Percentiles rank a stretch among this genome's conserved stretches.
These are phyloP conservation scores for Penicillium hesseltinei DNA, from an alignment of 2,329 filamentous ascomycete species.

Conservation along the genomic window DNA sequence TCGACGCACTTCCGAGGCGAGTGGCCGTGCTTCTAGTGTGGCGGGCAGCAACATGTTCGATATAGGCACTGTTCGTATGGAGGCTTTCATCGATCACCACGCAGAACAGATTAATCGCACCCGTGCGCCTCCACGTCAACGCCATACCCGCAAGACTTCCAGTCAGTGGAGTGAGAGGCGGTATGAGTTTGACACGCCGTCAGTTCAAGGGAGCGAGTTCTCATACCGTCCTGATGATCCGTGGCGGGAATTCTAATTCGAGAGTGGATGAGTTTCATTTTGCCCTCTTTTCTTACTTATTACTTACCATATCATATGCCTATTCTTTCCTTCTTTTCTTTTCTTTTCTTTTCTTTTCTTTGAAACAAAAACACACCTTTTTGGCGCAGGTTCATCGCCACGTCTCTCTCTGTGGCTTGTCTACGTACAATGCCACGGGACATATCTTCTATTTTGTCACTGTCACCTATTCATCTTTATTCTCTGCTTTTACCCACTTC, in stretches of 20 bases:
- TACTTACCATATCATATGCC: constrained; percentile 1
- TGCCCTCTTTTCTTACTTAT: neutral
- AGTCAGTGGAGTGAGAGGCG: constrained; percentile 34
- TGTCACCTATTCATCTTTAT: neutral
- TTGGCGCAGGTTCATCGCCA: constrained; percentile 1
- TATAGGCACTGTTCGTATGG: constrained; percentile 91
- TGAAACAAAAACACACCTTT: neutral
- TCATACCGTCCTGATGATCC: constrained; percentile 46
- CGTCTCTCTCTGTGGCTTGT: neutral
- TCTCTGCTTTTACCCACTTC: neutral
- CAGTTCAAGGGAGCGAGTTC: constrained; percentile 38
- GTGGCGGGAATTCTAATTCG: constrained; percentile 46
- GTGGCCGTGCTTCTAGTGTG: constrained; percentile 46
- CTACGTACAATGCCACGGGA: neutral
- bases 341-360: no score
- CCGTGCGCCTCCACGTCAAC: constrained; percentile 20
- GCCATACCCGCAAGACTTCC: constrained; percentile 32
- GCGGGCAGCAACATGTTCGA: constrained; percentile 68
- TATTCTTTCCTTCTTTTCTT: neutral
- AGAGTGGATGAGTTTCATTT: neutral
- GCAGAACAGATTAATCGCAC: constrained; percentile 31
- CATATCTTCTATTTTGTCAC: neutral
- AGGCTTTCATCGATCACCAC: constrained; percentile 76
- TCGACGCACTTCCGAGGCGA: constrained; percentile 53
- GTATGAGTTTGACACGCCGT: constrained; percentile 36